Base-by-base conservation (phyloP, 2,329 filamentous ascomycete genomes). In the Aureobasidium sp. region DNA sequence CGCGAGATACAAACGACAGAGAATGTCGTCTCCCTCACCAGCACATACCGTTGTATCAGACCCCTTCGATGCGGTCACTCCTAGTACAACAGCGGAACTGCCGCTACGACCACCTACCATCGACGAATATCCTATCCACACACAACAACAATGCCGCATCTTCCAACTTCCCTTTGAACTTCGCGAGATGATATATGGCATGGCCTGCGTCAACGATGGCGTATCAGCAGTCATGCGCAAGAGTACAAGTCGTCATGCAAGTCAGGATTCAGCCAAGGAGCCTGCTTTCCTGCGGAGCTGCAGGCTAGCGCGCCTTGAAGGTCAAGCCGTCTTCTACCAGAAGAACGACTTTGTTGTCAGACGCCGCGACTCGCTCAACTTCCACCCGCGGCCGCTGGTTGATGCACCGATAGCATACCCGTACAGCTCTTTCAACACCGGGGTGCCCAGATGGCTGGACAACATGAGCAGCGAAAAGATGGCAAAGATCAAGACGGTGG, bases 51-150 rank as follows among this genome's bases (percentile, higher is more conserved):
- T 51, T 25, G 15, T 42, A 22, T 39, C 42, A 39, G 25, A 60
- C 29, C 57, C 57, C 6, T 41, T 49, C 31, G 45, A 60, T 17
- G 27, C 34, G 15, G 57, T 41, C 45, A 60, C 57, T 20, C 20
- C 42, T 31, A 20, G 36, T 36, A 51, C 45, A 8, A 42, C 39
- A 22, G 67, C 61, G 47, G 67, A 67, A 63, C 67, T 70, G 9
- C 68, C 70, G 61, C 70, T 70, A 44, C 57, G 61, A 22, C 64
- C 64, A n/a, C 37, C 58, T 29, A 55, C 51, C 37, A 42, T 60
- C 56, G 36, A 60, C 20, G 44, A 60, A 22, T 42, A 60, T 42
- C 17, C 44, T 37, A 41, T 62, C 39, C 48, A 62, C 14, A 25
- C 49, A 11, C 60, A 62, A 56, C 49, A 49, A 41, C 60, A 62